Evolutionary conservation across 305 asterid species (phyloP).

Genomic region (Fraxinus paxiana): DNA sequence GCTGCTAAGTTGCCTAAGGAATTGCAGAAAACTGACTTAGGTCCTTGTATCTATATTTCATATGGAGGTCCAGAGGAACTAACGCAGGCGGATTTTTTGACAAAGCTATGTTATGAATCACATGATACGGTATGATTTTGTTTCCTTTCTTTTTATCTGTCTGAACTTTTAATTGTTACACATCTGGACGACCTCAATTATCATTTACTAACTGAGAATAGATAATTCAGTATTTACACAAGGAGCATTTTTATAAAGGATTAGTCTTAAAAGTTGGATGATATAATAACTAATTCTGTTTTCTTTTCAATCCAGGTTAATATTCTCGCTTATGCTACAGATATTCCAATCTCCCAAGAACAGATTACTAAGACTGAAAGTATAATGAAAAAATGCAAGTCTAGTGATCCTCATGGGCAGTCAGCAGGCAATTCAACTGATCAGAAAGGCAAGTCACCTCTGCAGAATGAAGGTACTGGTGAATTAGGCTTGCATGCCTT

Average conservation of each 20-base stretch:
- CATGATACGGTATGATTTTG: slow-evolving; percentile 67
- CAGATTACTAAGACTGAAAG: slow-evolving; percentile 55
- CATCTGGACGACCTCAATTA: background rate
- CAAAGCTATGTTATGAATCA: slow-evolving; percentile 69
- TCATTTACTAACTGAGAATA: background rate
- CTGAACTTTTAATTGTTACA: background rate
- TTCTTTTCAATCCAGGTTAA: slow-evolving; percentile 67
- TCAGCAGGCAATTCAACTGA: slow-evolving; percentile 50
- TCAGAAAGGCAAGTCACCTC: slow-evolving; percentile 65
- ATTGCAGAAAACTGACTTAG: slow-evolving; percentile 53
- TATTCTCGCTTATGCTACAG: slow-evolving; percentile 82
- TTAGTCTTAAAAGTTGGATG: slow-evolving; percentile 1
- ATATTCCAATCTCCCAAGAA: slow-evolving; percentile 62
- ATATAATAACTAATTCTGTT: slow-evolving; percentile 23
- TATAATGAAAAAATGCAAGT: slow-evolving; percentile 50
- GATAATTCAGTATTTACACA: background rate
- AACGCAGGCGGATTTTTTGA: slow-evolving; percentile 54
- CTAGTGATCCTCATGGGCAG: slow-evolving; percentile 40
- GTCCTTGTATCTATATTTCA: slow-evolving; percentile 76
- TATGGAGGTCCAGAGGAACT: slow-evolving; percentile 77
- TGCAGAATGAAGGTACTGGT: slow-evolving; percentile 67
- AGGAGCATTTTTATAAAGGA: slow-evolving; percentile 11
- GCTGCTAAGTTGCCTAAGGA: slow-evolving; percentile 68
- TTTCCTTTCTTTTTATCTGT: slow-evolving; percentile 19
- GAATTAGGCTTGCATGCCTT: slow-evolving; percentile 66